Evolutionary conservation across 2,329 filamentous ascomycete species (phyloP).

Genomic region (Chaetomium olivaceum): DNA sequence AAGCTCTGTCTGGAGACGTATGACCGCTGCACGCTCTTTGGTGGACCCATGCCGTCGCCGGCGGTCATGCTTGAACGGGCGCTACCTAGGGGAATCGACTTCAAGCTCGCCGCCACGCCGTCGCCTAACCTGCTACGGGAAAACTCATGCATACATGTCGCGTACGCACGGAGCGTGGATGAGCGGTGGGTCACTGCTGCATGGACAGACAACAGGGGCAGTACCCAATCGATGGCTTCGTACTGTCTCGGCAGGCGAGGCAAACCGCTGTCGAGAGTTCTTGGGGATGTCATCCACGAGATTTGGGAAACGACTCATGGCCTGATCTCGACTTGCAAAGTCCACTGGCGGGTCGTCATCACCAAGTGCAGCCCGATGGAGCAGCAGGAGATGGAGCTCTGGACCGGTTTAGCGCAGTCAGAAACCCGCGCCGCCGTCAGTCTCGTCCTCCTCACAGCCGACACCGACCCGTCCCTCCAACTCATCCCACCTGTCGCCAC

Average conservation of each 20-base stretch:
- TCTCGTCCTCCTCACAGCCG: slow-evolving; percentile 63
- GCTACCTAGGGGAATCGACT: slow-evolving; percentile 71
- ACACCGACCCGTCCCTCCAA: slow-evolving; percentile 64
- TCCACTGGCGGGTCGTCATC: slow-evolving; percentile 77
- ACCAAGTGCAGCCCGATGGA: slow-evolving; percentile 71
- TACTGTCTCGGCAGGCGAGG: slow-evolving; percentile 69
- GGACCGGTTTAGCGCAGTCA: slow-evolving; percentile 56
- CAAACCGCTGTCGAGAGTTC: slow-evolving; percentile 50
- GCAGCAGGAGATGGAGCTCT: slow-evolving; percentile 62
- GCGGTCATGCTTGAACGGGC: slow-evolving; percentile 72
- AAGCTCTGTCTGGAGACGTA: slow-evolving; percentile 74
- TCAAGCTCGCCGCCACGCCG: slow-evolving; percentile 67
- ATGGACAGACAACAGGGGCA: slow-evolving; percentile 78
- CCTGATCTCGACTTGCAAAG: slow-evolving; percentile 68
- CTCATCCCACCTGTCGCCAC: slow-evolving; percentile 58
- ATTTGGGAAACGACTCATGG: slow-evolving; percentile 78
- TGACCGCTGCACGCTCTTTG: slow-evolving; percentile 66
- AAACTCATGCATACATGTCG: slow-evolving; percentile 77
- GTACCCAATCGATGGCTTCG: slow-evolving; percentile 69
- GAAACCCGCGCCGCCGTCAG: slow-evolving; percentile 54
- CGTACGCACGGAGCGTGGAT: slow-evolving; percentile 74
- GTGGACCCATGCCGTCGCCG: slow-evolving; percentile 61
- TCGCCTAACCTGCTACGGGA: slow-evolving; percentile 74
- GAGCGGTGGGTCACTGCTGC: slow-evolving; percentile 76
- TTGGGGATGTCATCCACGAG: slow-evolving; percentile 68